Evolutionary conservation across 352 stramenopile genomes (phyloP).

Genomic region (Peronospora belbahrii): DNA sequence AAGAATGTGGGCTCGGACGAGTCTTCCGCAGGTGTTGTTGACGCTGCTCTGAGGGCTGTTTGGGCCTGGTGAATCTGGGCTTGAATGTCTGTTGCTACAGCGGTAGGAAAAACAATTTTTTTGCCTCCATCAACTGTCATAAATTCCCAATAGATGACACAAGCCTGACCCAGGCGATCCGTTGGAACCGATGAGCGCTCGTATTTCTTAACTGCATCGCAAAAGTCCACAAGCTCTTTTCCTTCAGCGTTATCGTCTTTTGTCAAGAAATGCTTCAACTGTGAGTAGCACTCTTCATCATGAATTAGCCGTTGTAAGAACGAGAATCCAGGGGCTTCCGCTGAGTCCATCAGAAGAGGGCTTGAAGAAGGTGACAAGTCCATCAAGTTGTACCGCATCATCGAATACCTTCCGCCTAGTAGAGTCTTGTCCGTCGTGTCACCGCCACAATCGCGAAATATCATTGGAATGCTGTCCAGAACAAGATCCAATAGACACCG

Average conservation of each 20-base stretch:
- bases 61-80: conserved; percentile 60
- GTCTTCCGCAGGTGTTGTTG: neutral
- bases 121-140: conserved; percentile 52
- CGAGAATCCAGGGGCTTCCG: conserved; percentile 62
- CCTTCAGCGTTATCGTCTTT: conserved; percentile 49
- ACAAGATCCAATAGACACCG: conserved; percentile 70
- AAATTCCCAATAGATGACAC: conserved; percentile 82
- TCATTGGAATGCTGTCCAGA: conserved; percentile 79
- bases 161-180: conserved; percentile 68
- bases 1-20: conserved; percentile 15
- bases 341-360: conserved; percentile 56
- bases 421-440: conserved; percentile 85
- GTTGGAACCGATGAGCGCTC: conserved; percentile 58
- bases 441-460: conserved; percentile 78
- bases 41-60: conserved; percentile 20
- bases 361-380: conserved; percentile 34
- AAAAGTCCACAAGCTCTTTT: conserved; percentile 75
- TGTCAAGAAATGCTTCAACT: conserved; percentile 63
- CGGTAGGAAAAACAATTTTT: conserved; percentile 51
- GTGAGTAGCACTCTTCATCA: conserved; percentile 83
- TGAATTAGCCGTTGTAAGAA: conserved; percentile 85
- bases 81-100: conserved; percentile 46
- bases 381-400: conserved; percentile 68
- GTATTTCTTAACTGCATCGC: conserved; percentile 77
- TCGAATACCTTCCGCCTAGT: conserved; percentile 69